Evolutionary conservation across 2,329 filamentous ascomycete species (phyloP).

Genomic region (Drechslerella dactyloides): DNA sequence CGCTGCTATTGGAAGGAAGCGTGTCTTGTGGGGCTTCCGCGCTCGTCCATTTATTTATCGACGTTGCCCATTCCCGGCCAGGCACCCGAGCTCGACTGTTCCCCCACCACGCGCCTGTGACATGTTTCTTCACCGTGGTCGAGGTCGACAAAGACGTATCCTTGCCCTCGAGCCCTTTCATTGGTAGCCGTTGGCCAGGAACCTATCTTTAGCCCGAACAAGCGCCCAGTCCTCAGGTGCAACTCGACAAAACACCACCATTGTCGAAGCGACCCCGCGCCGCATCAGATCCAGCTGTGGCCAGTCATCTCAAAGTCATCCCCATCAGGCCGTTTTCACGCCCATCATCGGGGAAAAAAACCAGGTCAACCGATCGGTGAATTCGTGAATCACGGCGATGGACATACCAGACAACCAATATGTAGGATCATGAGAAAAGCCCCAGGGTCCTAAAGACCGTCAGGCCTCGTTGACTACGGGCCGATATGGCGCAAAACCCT

Average conservation of each 20-base stretch:
- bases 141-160: conserved; percentile 1
- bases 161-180: neutral
- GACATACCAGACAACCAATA: no score
- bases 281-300: neutral
- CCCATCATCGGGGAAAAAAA: neutral
- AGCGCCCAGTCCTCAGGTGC: neutral
- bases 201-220: neutral
- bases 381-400: no score
- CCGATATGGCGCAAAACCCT: neutral
- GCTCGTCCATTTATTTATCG: neutral
- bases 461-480: neutral
- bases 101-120: neutral
- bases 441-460: no score
- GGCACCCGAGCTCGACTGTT: neutral
- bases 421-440: no score
- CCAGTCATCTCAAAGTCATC: no score
- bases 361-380: neutral
- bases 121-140: neutral
- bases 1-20: neutral
- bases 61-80: neutral
- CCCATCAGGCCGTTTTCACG: neutral
- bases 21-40: neutral
- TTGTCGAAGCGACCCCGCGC: neutral
- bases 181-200: neutral
- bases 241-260: neutral